Percentiles rank a stretch among this genome's conserved stretches.
Conservation (phyloP, 306 rosid genomes). For the Vigna trinervia region DNA sequence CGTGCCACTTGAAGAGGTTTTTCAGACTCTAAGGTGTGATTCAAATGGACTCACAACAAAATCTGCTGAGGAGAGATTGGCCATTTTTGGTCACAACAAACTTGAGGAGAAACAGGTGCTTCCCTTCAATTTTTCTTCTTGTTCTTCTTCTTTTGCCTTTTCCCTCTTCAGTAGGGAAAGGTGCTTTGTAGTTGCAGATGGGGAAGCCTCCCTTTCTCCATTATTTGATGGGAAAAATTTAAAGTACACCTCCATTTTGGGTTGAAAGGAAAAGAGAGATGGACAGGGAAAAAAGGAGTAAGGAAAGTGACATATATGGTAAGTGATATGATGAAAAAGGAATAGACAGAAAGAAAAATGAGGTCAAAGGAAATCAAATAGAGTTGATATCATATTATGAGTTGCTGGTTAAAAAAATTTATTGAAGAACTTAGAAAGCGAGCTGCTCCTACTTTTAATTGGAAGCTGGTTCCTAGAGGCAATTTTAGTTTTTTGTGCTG, state of each 20-base stretch:
- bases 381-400: not conserved
- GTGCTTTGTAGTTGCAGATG: not conserved
- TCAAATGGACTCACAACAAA: conserved; percentile 68
- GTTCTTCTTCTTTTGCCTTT: not conserved
- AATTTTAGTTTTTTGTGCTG: not conserved
- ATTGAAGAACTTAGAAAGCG: conserved; percentile 9
- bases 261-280: not conserved
- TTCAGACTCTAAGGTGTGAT: conserved; percentile 70
- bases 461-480: conserved; percentile 6
- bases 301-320: not conserved
- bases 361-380: not conserved
- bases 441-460: not conserved
- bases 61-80: conserved; percentile 71
- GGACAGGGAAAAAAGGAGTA: not conserved
- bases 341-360: not conserved
- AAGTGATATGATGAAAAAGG: not conserved
- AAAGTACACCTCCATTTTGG: not conserved
- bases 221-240: not conserved
- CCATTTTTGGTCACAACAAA: conserved; percentile 78
- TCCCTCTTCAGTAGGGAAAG: not conserved
- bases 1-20: conserved; percentile 81
- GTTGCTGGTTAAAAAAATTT: not conserved
- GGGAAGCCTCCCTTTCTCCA: not conserved
- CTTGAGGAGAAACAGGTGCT: conserved; percentile 82
- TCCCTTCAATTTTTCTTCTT: not conserved